phyloP scores from a whole-genome alignment of 2,329 filamentous ascomycete species.

The Hypoxylon sp. region DNA sequence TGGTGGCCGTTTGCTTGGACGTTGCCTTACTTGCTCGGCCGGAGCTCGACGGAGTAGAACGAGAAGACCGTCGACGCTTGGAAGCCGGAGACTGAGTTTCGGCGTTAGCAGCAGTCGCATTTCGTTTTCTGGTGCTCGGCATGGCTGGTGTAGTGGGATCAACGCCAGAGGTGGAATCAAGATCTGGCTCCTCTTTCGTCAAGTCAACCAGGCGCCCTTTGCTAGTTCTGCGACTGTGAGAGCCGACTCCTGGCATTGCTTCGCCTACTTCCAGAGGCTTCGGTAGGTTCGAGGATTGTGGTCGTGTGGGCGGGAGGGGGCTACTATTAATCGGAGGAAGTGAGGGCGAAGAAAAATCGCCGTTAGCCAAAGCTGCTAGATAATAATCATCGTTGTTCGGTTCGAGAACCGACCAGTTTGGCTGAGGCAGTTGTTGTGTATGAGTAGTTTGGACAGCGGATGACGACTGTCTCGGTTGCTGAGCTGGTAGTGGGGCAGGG shows the following conservation, averaged over 20 bases:
- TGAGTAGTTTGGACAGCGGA: slow-evolving; percentile 9
- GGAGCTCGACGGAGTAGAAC: slow-evolving; percentile 39
- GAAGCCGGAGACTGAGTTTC: slow-evolving; percentile 10
- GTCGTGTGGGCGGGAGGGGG: slow-evolving; percentile 38
- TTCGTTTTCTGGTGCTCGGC: slow-evolving; percentile 47
- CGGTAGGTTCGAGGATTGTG: slow-evolving; percentile 31
- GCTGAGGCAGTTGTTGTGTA: slow-evolving; percentile 27
- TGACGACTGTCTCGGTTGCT: slow-evolving; percentile 29
- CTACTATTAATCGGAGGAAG: slow-evolving; percentile 50
- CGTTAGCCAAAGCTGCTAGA: slow-evolving; percentile 43
- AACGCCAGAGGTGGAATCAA: slow-evolving; percentile 41
- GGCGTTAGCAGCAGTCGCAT: slow-evolving; percentile 21
- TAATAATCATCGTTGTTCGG: slow-evolving; percentile 46
- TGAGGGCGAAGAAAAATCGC: slow-evolving; percentile 53
- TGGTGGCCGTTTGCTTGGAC: slow-evolving; percentile 52
- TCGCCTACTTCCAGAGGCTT: slow-evolving; percentile 42
- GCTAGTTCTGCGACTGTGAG: slow-evolving; percentile 40
- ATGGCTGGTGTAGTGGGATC: slow-evolving; percentile 46
- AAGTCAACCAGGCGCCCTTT: slow-evolving; percentile 47
- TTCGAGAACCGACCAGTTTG: slow-evolving; percentile 21
- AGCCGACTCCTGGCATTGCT: slow-evolving; percentile 44
- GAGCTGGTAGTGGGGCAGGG: slow-evolving; percentile 27
- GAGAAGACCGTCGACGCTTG: slow-evolving; percentile 47
- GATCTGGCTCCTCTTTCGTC: slow-evolving; percentile 49
- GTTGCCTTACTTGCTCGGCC: slow-evolving; percentile 43